Conservation (phyloP, 2,329 filamentous ascomycete species). For the Xylaria arbuscula region DNA sequence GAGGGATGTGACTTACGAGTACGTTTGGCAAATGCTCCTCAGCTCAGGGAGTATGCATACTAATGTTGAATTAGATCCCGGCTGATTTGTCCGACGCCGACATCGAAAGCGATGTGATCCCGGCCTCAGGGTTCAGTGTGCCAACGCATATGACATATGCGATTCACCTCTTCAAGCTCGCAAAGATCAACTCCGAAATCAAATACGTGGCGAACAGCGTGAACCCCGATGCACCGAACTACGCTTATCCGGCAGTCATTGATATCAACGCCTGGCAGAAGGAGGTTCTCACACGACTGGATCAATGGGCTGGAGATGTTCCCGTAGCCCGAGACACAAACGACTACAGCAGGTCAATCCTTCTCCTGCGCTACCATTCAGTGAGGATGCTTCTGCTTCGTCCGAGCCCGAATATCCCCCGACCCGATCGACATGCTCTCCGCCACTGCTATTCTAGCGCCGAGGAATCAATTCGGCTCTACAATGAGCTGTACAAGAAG, state of each 20-base stretch:
- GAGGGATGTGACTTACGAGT: conserved; percentile 65
- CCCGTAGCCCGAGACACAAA: conserved; percentile 41
- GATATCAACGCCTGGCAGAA: conserved; percentile 60
- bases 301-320: conserved; percentile 29
- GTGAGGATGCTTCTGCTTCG: conserved; percentile 62
- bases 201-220: conserved; percentile 67
- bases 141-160: conserved; percentile 54
- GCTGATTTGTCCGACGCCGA: conserved; percentile 41
- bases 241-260: conserved; percentile 55
- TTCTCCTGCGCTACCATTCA: conserved; percentile 60
- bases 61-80: conserved; percentile 31
- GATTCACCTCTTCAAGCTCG: conserved; percentile 61
- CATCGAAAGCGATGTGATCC: conserved; percentile 10
- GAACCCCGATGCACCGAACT: conserved; percentile 58
- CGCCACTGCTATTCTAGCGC: conserved; percentile 58
- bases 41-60: background rate
- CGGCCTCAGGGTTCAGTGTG: background rate
- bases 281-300: conserved; percentile 54
- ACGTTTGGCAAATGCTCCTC: background rate
- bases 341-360: conserved; percentile 49
- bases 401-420: conserved; percentile 63
- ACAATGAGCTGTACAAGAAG: conserved; percentile 56
- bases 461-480: conserved; percentile 54
- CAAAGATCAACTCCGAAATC: conserved; percentile 66
- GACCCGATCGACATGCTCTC: conserved; percentile 56